A percentile compares a stretch with the other conserved stretches of the same genome.
These are phyloP conservation scores for Aspergillus funiculosus DNA, from an alignment of 495 filamentous ascomycete species.

Conservation along the genomic window DNA sequence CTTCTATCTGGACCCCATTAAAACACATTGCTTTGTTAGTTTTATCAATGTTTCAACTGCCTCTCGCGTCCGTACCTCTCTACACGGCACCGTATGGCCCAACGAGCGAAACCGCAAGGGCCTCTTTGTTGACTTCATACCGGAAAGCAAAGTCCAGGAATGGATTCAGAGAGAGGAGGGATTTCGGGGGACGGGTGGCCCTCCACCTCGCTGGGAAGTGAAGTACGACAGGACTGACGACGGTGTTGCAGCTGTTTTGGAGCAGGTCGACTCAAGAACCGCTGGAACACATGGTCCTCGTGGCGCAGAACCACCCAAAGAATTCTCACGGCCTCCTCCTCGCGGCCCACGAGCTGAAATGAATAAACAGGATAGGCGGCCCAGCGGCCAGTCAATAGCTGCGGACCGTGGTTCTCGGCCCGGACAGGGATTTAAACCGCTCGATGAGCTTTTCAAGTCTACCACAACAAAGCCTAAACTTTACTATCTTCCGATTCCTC, in stretches of 20 bases:
- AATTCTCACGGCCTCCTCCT: conserved; percentile 33
- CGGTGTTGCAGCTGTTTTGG: conserved; percentile 49
- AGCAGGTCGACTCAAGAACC: conserved; percentile 39
- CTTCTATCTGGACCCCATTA: conserved; percentile 78
- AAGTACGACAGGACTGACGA: conserved; percentile 58
- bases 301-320: conserved; percentile 19
- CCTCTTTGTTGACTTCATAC: conserved; percentile 88
- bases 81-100: conserved; percentile 81
- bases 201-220: conserved; percentile 61
- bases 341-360: conserved; percentile 31
- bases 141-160: conserved; percentile 60
- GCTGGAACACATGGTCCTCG: conserved; percentile 21
- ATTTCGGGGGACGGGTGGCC: conserved; percentile 40
- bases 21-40: conserved; percentile 76
- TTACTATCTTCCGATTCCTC: conserved; percentile 55
- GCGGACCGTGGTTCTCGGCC: conserved; percentile 21
- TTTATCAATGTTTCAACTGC: conserved; percentile 66
- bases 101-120: conserved; percentile 77
- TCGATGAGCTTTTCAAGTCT: conserved; percentile 59
- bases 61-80: conserved; percentile 65
- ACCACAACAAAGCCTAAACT: conserved; percentile 64
- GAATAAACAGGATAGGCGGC: conserved; percentile 20
- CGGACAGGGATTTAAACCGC: conserved; percentile 49
- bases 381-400: conserved; percentile 17
- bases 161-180: conserved; percentile 71